These are phyloP conservation scores for Ramichloridium luteum DNA, from an alignment of 2,329 filamentous ascomycete genomes.

Conservation along the genomic window DNA sequence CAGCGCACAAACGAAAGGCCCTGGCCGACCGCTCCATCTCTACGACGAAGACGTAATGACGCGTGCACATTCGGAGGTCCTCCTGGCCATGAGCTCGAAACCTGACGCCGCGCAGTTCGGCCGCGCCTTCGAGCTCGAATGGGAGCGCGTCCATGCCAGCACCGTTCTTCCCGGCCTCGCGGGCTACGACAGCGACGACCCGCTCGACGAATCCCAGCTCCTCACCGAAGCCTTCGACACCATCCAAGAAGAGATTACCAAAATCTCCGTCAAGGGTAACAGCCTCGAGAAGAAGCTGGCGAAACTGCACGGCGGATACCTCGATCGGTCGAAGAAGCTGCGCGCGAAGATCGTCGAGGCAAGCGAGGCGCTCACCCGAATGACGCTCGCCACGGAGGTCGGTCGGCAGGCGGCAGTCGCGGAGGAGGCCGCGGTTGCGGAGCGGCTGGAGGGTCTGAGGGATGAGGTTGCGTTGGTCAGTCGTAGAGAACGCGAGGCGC, in stretches of 20 bases:
- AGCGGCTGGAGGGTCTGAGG: slow-evolving; percentile 60
- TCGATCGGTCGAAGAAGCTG: slow-evolving; percentile 70
- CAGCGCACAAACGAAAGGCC: slow-evolving; percentile 47
- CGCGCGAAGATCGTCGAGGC: slow-evolving; percentile 68
- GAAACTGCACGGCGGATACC: slow-evolving; percentile 79
- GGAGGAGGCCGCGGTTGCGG: slow-evolving; percentile 63
- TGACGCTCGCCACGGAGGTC: slow-evolving; percentile 56
- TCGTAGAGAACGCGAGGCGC: slow-evolving; percentile 74
- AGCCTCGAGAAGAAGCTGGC: slow-evolving; percentile 90
- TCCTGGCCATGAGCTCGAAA: slow-evolving; percentile 50
- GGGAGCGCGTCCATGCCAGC: slow-evolving; percentile 37
- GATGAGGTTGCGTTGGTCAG: slow-evolving; percentile 76
- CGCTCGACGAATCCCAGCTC: slow-evolving; percentile 53
- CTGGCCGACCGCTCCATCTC: slow-evolving; percentile 45
- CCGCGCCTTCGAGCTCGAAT: slow-evolving; percentile 29
- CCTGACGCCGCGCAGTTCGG: slow-evolving; percentile 35
- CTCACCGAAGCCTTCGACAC: slow-evolving; percentile 63
- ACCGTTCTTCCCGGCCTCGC: slow-evolving; percentile 61
- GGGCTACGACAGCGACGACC: slow-evolving; percentile 61
- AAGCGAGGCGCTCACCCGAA: slow-evolving; percentile 56
- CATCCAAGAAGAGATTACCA: slow-evolving; percentile 60
- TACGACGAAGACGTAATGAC: slow-evolving; percentile 62
- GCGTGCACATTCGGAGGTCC: slow-evolving; percentile 63
- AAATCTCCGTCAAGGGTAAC: slow-evolving; percentile 65
- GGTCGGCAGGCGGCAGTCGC: slow-evolving; percentile 65